These are phyloP conservation scores for Penicillium longicatenatum DNA, from an alignment of 495 filamentous ascomycete species.

Conservation along the genomic window DNA sequence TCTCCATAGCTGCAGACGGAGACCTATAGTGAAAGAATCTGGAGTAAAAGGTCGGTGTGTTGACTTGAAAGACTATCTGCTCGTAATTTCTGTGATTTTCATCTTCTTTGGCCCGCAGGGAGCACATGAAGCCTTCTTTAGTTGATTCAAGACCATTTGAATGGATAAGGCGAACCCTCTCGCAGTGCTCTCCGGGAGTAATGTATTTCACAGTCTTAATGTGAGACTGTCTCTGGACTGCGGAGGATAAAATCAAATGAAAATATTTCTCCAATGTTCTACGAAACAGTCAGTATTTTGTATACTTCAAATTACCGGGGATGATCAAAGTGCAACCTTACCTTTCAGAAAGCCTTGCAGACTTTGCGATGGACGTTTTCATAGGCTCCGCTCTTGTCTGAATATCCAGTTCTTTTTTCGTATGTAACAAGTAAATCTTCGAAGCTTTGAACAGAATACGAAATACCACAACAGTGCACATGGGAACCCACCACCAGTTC, in stretches of 20 bases:
- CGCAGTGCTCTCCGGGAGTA: constrained; percentile 6
- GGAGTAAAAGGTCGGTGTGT: constrained; percentile 3
- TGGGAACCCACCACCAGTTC: constrained; percentile 4
- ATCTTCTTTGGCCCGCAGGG: too few species aligned
- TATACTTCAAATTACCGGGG: too few species aligned
- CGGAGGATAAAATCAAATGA: not conserved
- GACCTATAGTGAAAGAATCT: constrained; percentile 9
- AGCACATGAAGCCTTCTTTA: too few species aligned
- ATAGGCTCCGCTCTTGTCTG: constrained; percentile 9
- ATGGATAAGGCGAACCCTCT: not conserved
- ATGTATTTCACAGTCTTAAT: constrained; percentile 6
- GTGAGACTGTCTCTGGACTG: not conserved
- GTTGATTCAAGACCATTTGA: too few species aligned
- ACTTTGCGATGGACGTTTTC: constrained; percentile 8
- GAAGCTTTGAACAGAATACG: constrained; percentile 10
- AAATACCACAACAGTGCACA: constrained; percentile 6
- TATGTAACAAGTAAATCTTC: constrained; percentile 8
- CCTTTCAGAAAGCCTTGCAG: constrained; percentile 7
- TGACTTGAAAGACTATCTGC: constrained; percentile 5
- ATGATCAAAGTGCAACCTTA: too few species aligned
- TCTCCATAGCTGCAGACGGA: not conserved
- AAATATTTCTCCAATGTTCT: not conserved
- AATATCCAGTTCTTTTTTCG: constrained; percentile 4
- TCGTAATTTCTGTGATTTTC: too few species aligned
- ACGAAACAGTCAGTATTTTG: not conserved